A percentile compares a stretch with the other conserved stretches of the same genome.
Conservation (phyloP, 805 yeast species). For the Saccharomycopsis schoenii region DNA sequence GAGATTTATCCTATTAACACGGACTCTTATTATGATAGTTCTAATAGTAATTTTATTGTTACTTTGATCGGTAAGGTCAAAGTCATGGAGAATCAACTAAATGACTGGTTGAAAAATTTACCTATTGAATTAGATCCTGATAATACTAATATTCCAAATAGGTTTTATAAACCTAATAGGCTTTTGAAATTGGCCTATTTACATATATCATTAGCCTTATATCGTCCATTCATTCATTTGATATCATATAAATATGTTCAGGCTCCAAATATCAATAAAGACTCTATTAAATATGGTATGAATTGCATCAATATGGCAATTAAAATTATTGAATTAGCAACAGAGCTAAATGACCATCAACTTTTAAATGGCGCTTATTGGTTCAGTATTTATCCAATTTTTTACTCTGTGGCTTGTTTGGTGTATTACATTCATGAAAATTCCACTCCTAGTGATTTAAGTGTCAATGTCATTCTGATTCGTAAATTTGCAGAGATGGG, state of each 20-base stretch:
- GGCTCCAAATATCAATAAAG: constrained; percentile 34
- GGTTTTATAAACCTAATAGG: constrained; percentile 63
- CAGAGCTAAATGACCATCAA: constrained; percentile 64
- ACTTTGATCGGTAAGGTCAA: constrained; percentile 33
- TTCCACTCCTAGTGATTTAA: constrained; percentile 22
- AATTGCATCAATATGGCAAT: constrained; percentile 81
- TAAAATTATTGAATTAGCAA: constrained; percentile 69
- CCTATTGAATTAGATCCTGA: constrained; percentile 69
- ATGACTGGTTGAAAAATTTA: constrained; percentile 59
- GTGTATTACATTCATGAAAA: constrained; percentile 66
- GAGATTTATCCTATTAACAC: constrained; percentile 65
- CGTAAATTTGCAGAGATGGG: constrained; percentile 76
- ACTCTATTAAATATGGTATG: constrained; percentile 63
- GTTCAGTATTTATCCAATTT: constrained; percentile 84
- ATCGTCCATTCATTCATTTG: constrained; percentile 83
- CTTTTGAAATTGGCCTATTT: constrained; percentile 61
- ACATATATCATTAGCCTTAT: constrained; percentile 71
- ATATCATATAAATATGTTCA: constrained; percentile 45
- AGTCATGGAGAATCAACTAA: constrained; percentile 56
- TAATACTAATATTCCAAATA: constrained; percentile 30
- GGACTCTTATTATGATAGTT: constrained; percentile 17
- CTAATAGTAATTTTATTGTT: constrained; percentile 18
- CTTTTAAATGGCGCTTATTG: constrained; percentile 79
- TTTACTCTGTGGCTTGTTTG: constrained; percentile 79
- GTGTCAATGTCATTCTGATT: constrained; percentile 25